Evolutionary conservation across 805 yeast genomes (phyloP).

Genomic region (Yamadazyma nakazawae): DNA sequence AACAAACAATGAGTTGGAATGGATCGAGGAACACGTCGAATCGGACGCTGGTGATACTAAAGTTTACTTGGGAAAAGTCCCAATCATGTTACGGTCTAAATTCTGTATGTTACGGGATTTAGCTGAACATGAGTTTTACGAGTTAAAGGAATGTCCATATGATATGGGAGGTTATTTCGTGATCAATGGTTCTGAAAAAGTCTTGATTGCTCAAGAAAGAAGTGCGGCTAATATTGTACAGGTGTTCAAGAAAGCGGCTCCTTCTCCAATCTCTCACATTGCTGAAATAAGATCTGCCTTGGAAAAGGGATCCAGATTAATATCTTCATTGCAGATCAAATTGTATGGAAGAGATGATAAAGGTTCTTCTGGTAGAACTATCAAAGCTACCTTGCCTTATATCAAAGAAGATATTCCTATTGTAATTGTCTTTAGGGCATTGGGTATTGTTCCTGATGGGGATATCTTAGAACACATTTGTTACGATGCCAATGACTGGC

Average conservation of each 20-base stretch:
- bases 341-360: conserved; percentile 78
- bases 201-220: conserved; percentile 96
- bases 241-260: conserved; percentile 96
- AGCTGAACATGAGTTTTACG: conserved; percentile 90
- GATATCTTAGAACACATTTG: conserved; percentile 97
- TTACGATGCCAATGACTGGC: conserved; percentile 98
- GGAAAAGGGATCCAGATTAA: conserved; percentile 95
- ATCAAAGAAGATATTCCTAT: conserved; percentile 96
- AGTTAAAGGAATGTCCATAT: conserved; percentile 96
- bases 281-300: conserved; percentile 97
- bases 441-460: conserved; percentile 98
- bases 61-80: conserved; percentile 94
- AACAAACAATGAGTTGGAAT: conserved; percentile 41
- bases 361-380: conserved; percentile 70
- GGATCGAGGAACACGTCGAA: conserved; percentile 49
- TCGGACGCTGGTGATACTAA: conserved; percentile 62
- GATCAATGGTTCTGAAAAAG: conserved; percentile 97
- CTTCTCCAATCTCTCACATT: conserved; percentile 91
- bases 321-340: conserved; percentile 91
- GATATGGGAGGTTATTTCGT: conserved; percentile 99
- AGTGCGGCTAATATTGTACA: conserved; percentile 98
- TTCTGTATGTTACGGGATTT: conserved; percentile 90
- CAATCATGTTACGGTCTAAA: conserved; percentile 95
- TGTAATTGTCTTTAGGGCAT: conserved; percentile 93
- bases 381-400: conserved; percentile 94